A percentile compares a stretch with the other conserved stretches of the same genome.
phyloP scores from a whole-genome alignment of 352 stramenopile genomes.

The Phytophthora lateralis region DNA sequence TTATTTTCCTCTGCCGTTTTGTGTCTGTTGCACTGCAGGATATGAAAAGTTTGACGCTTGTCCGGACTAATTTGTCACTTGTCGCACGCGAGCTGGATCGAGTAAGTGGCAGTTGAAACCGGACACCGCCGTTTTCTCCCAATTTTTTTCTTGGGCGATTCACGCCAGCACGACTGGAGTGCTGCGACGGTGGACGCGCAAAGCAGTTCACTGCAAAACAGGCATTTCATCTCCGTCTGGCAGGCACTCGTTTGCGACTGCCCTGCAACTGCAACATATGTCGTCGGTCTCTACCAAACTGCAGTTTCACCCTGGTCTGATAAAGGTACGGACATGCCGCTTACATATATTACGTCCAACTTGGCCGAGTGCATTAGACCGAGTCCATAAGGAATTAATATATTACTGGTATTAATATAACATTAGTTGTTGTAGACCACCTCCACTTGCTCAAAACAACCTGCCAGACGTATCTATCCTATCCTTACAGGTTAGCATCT shows the following conservation, averaged over 20 bases:
- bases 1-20: background rate
- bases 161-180: background rate
- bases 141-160: background rate
- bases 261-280: background rate
- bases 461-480: too few species aligned
- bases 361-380: too few species aligned
- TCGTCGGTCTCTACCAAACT: background rate
- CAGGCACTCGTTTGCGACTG: background rate
- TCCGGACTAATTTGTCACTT: background rate
- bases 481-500: too few species aligned
- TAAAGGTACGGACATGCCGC: background rate
- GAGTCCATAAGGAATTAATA: too few species aligned
- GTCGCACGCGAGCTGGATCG: background rate
- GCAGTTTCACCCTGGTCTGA: conserved; percentile 1
- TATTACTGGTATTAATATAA: too few species aligned
- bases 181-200: background rate
- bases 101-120: background rate
- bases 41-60: background rate
- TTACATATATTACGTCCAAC: too few species aligned
- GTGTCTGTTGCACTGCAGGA: background rate
- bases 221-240: background rate
- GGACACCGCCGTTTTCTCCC: background rate
- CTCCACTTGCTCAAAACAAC: too few species aligned
- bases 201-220: background rate
- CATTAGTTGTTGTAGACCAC: too few species aligned